A percentile compares a stretch with the other conserved stretches of the same genome.
Evolutionary conservation across 2,329 filamentous ascomycete species (phyloP).

Genomic region (Alternaria longipes): DNA sequence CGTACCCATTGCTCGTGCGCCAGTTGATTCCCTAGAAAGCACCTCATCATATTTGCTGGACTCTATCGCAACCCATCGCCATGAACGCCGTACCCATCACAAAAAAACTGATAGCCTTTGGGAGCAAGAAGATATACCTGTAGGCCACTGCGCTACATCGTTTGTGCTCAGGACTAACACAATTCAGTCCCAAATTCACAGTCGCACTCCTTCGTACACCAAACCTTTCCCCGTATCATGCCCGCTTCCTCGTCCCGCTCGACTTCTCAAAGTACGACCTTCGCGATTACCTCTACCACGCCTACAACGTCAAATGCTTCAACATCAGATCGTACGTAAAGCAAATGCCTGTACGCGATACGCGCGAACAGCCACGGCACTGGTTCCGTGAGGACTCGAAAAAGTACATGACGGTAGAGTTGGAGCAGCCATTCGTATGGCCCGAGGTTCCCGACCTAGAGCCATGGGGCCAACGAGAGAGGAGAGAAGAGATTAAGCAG

Average conservation of each 20-base stretch:
- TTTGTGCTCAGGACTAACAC: conserved; percentile 16
- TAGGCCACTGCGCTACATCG: conserved; percentile 37
- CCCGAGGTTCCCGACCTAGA: conserved; percentile 70
- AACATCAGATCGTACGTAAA: conserved; percentile 82
- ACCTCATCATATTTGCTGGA: background rate
- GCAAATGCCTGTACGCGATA: conserved; percentile 69
- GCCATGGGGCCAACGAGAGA: conserved; percentile 55
- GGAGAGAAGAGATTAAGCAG: conserved; percentile 47
- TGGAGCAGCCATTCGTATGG: conserved; percentile 88
- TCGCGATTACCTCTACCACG: conserved; percentile 90
- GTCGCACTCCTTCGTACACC: conserved; percentile 80
- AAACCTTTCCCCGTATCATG: conserved; percentile 78
- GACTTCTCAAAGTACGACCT: conserved; percentile 96
- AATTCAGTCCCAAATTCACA: conserved; percentile 77
- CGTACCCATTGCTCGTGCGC: background rate
- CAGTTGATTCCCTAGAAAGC: background rate
- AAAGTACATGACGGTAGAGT: conserved; percentile 96
- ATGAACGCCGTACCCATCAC: conserved; percentile 45
- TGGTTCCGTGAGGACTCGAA: conserved; percentile 75
- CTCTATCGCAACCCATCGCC: background rate
- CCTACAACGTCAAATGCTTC: conserved; percentile 76
- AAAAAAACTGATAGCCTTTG: conserved; percentile 49
- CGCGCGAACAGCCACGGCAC: conserved; percentile 59
- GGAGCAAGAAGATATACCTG: conserved; percentile 60
- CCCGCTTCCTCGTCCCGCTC: conserved; percentile 89